Percentiles rank a stretch among this genome's conserved stretches.
Conservation (phyloP, 2,329 filamentous ascomycete genomes). For the Xylariomycetidae sp. region DNA sequence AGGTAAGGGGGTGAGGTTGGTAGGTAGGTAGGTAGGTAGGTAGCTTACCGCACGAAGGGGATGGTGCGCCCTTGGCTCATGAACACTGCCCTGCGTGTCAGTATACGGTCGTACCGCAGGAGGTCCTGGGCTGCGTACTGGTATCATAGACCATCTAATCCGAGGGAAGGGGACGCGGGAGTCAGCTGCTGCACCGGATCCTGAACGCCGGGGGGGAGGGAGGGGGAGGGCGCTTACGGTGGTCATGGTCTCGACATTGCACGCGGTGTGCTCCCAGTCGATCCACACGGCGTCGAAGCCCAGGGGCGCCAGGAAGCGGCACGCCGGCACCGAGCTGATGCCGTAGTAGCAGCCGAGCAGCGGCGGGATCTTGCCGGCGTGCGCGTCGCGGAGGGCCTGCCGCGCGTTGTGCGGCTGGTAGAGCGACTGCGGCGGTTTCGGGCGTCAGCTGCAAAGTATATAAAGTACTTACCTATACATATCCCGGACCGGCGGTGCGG, state of each 20-base stretch:
- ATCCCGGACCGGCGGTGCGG: too few relatives aligned
- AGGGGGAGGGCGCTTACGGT: too few relatives aligned
- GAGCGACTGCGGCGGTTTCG: constrained; percentile 29
- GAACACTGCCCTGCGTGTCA: constrained; percentile 23
- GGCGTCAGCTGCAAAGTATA: too few relatives aligned
- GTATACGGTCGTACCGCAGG: background rate
- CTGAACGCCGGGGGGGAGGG: too few relatives aligned
- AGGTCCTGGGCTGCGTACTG: constrained; percentile 13
- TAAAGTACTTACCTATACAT: too few relatives aligned
- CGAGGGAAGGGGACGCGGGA: background rate
- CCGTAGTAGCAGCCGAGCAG: constrained; percentile 37
- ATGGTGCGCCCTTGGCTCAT: constrained; percentile 39
- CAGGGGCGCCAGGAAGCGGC: constrained; percentile 35
- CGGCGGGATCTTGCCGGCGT: constrained; percentile 38
- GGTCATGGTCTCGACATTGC: constrained; percentile 41
- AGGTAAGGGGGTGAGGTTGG: too few relatives aligned
- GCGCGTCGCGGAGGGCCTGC: constrained; percentile 39
- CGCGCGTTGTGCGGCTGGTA: constrained; percentile 40
- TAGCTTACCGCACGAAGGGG: constrained; percentile 38
- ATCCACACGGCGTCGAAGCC: constrained; percentile 39
- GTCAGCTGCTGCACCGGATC: background rate
- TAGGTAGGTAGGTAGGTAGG: too few relatives aligned
- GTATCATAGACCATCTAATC: constrained; percentile 38
- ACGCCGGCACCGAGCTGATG: constrained; percentile 32
- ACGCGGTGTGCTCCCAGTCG: constrained; percentile 42